Evolutionary conservation across 345 rosid species (phyloP).

Genomic region (Fremontodendron californicum): DNA sequence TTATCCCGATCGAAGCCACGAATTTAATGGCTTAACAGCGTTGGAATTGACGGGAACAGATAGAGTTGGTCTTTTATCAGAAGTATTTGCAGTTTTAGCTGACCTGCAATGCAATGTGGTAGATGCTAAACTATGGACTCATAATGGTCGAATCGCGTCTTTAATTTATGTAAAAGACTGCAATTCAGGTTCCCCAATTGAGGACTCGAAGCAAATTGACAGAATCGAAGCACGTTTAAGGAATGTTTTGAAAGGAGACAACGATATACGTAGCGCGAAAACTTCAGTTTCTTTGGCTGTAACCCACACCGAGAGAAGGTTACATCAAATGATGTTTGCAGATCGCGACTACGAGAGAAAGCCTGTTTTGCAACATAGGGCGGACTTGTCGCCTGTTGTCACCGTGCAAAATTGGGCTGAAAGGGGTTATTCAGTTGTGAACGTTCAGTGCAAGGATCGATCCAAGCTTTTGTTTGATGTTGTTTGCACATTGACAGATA

Average conservation of each 20-base stretch:
- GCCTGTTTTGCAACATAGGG: constrained; percentile 34
- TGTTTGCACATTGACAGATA: constrained; percentile 92
- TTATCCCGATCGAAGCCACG: constrained; percentile 42
- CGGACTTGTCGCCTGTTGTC: constrained; percentile 47
- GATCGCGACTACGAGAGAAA: constrained; percentile 86
- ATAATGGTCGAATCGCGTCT: constrained; percentile 68
- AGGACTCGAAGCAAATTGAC: constrained; percentile 52
- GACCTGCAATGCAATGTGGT: constrained; percentile 72
- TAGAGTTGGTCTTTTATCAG: constrained; percentile 66
- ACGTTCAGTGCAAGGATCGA: constrained; percentile 85
- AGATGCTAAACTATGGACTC: constrained; percentile 85
- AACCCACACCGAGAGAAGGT: constrained; percentile 79
- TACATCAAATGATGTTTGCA: constrained; percentile 96
- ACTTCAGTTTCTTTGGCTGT: constrained; percentile 65
- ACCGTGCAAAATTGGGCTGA: constrained; percentile 87
- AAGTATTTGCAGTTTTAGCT: constrained; percentile 80
- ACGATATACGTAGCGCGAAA: constrained; percentile 67
- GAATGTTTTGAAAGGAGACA: constrained; percentile 76
- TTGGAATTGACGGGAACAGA: constrained; percentile 75
- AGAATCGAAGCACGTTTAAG: constrained; percentile 54
- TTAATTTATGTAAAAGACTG: constrained; percentile 63
- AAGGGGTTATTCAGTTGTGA: constrained; percentile 79
- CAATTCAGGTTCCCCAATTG: constrained; percentile 55
- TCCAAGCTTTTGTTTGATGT: constrained; percentile 80
- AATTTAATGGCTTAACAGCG: constrained; percentile 53